Evolutionary conservation across 208 protist genomes (phyloP), one percentile per base, ranked within the genome.

Genomic region (Herpetomonas tarakana): DNA sequence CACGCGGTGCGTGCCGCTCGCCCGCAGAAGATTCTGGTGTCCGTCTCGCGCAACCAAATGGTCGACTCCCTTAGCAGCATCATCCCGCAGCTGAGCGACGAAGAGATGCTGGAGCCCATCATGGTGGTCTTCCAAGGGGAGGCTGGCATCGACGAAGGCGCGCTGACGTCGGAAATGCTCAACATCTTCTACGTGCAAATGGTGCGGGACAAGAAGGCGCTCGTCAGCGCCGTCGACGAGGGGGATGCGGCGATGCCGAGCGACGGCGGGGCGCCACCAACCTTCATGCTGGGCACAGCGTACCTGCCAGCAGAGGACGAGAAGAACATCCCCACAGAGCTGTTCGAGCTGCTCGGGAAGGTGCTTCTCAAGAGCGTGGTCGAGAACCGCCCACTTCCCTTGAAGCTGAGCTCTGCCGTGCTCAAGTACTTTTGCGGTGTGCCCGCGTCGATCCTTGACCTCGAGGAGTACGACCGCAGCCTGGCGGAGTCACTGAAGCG

Each of bases 91-190:
- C 49, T 89, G 44, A 55, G 56, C 61, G 64, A 77, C 55, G 60
- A 64, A 2, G 69, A 86, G 54, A 39, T 86, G 4, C 44, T 83
- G 24, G 58, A 58, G 31, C 78, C 78, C 9, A 78, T 86, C 52
- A 84, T 86, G 73, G 78, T 85, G 4, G 83, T 90, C 24, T 90
- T 86, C 35, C 83, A 90, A 54, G 83, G 83, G 26, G 83, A 90
- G 71, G 44, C 56, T 26, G 83, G 78, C 61, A 82, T 90, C 30
- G 83, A 90, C 62, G 78, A 90, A 44, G 83, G 78, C 19, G 83
- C 78, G 2, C 68, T 90, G 19, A 84, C 83, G 21, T 78, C 78
- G 2, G 78, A 89, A 67, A 86, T 90, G 83, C 66, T 90, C 22
- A 84, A 78, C 51, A 35, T 86, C 21, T 89, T 81, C 52, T 89